These are phyloP conservation scores for Litchi chinensis DNA, from an alignment of 345 rosid genomes.

Conservation along the genomic window DNA sequence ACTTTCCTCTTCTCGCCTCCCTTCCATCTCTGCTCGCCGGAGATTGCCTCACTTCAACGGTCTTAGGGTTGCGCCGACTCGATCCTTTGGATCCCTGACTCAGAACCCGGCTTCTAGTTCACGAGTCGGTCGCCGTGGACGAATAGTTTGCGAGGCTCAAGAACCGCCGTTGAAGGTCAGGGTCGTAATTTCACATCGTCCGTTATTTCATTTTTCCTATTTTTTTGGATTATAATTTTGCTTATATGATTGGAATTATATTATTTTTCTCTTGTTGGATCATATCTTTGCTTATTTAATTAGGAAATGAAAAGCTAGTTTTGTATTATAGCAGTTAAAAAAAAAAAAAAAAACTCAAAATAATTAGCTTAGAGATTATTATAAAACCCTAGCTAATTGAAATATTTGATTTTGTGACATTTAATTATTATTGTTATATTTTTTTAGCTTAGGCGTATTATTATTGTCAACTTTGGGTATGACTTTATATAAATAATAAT, in stretches of 20 bases:
- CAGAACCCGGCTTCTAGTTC: background rate
- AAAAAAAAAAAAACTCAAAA: background rate
- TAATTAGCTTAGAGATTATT: background rate
- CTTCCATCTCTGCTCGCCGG: conserved; percentile 14
- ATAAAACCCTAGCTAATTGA: background rate
- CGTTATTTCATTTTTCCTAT: background rate
- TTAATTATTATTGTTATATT: background rate
- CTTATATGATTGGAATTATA: background rate
- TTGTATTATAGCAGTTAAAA: background rate
- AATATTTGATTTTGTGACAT: background rate
- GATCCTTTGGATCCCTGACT: conserved; percentile 17
- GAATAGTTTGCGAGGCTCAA: conserved; percentile 35
- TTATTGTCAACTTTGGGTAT: background rate
- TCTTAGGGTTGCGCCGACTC: conserved; percentile 23
- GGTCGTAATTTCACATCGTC: background rate
- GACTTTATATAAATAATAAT: background rate
- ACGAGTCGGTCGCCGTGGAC: conserved; percentile 17
- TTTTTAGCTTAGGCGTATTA: too few species aligned
- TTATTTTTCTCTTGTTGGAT: background rate
- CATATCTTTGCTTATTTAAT: background rate
- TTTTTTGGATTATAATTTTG: background rate
- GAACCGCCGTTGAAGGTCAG: conserved; percentile 33
- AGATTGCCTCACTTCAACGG: conserved; percentile 23
- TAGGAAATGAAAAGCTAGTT: background rate
- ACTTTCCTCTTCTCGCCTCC: conserved; percentile 21